phyloP scores from a whole-genome alignment of 169 alveolate species.

The Prorocentrum cordatum region DNA sequence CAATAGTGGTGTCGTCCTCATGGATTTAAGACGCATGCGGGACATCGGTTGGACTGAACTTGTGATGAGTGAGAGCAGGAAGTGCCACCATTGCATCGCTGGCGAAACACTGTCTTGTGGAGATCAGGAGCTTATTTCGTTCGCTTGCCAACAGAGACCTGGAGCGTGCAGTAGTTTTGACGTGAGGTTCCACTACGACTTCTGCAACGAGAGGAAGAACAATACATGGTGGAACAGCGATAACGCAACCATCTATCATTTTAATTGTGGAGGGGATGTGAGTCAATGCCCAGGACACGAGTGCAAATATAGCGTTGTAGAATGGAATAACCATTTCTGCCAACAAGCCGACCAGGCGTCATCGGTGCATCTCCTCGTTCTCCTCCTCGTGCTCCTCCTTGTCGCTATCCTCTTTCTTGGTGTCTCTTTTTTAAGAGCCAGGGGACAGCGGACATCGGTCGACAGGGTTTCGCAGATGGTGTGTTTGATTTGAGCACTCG shows the following conservation, averaged over 20 bases:
- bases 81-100: not conserved
- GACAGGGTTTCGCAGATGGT: too few species aligned
- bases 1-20: not conserved
- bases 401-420: too few species aligned
- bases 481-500: too few species aligned
- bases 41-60: not conserved
- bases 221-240: not conserved
- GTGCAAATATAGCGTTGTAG: not conserved
- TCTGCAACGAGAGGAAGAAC: not conserved
- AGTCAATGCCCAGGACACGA: not conserved
- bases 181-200: not conserved
- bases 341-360: too few species aligned
- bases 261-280: not conserved
- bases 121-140: not conserved
- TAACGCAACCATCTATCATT: not conserved
- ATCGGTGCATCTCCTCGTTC: not conserved
- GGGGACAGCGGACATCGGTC: too few species aligned
- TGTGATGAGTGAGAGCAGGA: not conserved
- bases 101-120: not conserved
- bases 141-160: not conserved
- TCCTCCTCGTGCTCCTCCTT: too few species aligned
- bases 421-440: too few species aligned
- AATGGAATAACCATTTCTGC: too few species aligned
- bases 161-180: not conserved
- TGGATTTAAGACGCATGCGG: not conserved